Percentiles rank a stretch among this genome's conserved stretches.
phyloP scores from a whole-genome alignment of 768 basidiomycete species.

The Suillus tomentosus region DNA sequence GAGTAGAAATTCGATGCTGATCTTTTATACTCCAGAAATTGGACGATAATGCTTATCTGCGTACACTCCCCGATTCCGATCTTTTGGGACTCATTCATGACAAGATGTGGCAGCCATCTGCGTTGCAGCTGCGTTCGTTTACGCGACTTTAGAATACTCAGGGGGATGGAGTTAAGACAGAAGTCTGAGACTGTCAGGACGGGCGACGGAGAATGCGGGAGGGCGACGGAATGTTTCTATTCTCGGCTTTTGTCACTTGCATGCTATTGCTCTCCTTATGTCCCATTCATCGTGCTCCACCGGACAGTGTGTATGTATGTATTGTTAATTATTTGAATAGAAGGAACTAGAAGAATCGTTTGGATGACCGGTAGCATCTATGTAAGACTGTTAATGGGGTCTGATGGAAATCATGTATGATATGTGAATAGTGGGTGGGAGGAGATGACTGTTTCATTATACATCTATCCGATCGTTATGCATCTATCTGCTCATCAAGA shows the following conservation, averaged over 20 bases:
- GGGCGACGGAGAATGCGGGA: not conserved
- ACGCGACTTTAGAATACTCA: conserved; percentile 21
- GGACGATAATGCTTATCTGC: conserved; percentile 49
- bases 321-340: not conserved
- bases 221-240: conserved; percentile 8
- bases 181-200: not conserved
- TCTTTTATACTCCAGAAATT: conserved; percentile 34
- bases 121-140: conserved; percentile 4
- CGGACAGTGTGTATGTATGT: not conserved
- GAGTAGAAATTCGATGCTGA: conserved; percentile 5
- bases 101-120: conserved; percentile 57
- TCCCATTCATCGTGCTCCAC: not conserved
- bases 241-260: conserved; percentile 1
- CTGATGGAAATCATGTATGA: not conserved
- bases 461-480: conserved; percentile 19
- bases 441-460: not conserved
- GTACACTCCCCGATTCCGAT: conserved; percentile 47
- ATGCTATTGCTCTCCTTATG: conserved; percentile 2
- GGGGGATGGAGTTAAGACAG: not conserved
- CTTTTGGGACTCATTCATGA: conserved; percentile 51
- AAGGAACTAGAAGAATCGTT: not conserved
- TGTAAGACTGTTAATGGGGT: not conserved
- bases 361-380: not conserved
- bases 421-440: not conserved
- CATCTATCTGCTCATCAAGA: conserved; percentile 32